Evolutionary conservation across 805 yeast species (phyloP).

Genomic region (Sugiyamaella marilandica): DNA sequence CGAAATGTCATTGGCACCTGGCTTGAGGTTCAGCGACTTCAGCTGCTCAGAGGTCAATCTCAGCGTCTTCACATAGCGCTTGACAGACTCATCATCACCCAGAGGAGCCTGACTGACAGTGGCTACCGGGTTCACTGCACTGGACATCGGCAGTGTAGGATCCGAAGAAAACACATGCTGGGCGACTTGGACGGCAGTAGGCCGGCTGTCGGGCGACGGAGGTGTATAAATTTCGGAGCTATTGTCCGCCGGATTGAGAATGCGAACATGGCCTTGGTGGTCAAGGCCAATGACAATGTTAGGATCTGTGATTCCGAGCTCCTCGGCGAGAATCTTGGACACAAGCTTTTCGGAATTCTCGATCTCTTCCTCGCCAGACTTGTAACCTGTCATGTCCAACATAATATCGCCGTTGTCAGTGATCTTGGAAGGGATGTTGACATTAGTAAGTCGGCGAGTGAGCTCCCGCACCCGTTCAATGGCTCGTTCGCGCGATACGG

Average conservation of each 20-base stretch:
- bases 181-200: slow-evolving; percentile 7
- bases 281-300: slow-evolving; percentile 31
- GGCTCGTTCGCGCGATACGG: slow-evolving; percentile 36
- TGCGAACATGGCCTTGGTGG: slow-evolving; percentile 33
- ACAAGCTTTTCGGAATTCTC: slow-evolving; percentile 72
- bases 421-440: slow-evolving; percentile 81
- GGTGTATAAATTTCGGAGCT: slow-evolving; percentile 3
- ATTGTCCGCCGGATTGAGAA: slow-evolving; percentile 19
- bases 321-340: slow-evolving; percentile 68
- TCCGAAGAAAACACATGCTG: slow-evolving; percentile 13
- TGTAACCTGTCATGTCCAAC: slow-evolving; percentile 93
- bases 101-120: slow-evolving; percentile 14
- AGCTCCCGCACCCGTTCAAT: slow-evolving; percentile 58
- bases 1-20: slow-evolving; percentile 73
- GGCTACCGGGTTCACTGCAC: neutral
- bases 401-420: slow-evolving; percentile 87
- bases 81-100: slow-evolving; percentile 15
- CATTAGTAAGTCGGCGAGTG: slow-evolving; percentile 58
- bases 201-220: slow-evolving; percentile 1
- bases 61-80: slow-evolving; percentile 71
- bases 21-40: slow-evolving; percentile 61
- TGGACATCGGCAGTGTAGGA: slow-evolving; percentile 1
- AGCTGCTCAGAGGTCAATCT: slow-evolving; percentile 89
- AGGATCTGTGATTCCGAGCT: slow-evolving; percentile 41
- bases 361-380: slow-evolving; percentile 75